phyloP scores from a whole-genome alignment of 495 filamentous ascomycete species.

The Trichoderma virens region DNA sequence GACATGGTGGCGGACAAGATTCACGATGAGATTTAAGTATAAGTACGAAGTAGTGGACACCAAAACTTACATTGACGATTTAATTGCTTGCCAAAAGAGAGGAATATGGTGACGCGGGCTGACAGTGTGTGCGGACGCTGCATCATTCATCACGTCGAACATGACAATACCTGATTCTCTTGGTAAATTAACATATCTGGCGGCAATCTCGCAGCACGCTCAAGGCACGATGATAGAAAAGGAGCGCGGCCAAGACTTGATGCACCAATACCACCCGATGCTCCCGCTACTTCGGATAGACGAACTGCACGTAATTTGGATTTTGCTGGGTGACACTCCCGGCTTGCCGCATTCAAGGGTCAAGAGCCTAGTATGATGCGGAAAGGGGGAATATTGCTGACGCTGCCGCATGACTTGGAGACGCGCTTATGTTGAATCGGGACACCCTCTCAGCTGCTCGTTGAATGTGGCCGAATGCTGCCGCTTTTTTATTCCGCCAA shows the following conservation, averaged over 20 bases:
- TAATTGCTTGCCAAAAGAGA: background rate
- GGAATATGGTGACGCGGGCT: background rate
- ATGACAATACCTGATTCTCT: background rate
- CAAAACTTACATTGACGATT: background rate
- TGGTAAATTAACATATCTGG: background rate
- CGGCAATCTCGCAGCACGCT: background rate
- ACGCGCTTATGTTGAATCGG: background rate
- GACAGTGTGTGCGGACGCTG: background rate
- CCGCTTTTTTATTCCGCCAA: background rate
- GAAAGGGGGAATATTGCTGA: background rate
- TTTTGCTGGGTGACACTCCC: background rate
- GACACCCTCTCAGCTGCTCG: background rate
- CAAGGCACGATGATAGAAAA: background rate
- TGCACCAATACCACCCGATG: background rate
- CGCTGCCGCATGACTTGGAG: background rate
- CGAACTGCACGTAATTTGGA: background rate
- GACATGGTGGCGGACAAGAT: constrained; percentile 41
- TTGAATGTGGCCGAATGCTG: background rate
- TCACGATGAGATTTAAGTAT: constrained; percentile 26
- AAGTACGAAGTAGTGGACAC: background rate
- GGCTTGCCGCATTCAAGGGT: background rate
- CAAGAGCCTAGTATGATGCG: background rate
- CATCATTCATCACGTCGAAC: background rate
- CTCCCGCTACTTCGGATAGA: background rate
- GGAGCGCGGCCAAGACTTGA: background rate